phyloP scores from a whole-genome alignment of 2,329 filamentous ascomycete genomes.

The Cucurbitaria berberidis region DNA sequence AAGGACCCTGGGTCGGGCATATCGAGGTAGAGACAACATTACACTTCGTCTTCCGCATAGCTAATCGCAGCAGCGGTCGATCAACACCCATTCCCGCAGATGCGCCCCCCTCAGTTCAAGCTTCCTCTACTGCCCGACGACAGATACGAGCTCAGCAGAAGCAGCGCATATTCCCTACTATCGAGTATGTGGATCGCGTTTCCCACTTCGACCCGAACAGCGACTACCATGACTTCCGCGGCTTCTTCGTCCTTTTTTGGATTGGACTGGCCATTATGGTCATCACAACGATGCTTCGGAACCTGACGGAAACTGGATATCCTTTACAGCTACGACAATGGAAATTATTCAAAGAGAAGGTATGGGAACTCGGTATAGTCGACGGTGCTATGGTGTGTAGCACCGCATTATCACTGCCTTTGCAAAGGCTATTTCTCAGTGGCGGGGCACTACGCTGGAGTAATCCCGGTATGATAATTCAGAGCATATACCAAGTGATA shows the following conservation, averaged over 20 bases:
- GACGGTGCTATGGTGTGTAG: conserved; percentile 85
- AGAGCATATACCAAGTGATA: conserved; percentile 77
- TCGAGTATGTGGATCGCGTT: conserved; percentile 87
- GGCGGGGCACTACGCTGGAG: conserved; percentile 72
- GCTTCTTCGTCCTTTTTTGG: conserved; percentile 99
- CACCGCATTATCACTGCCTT: conserved; percentile 72
- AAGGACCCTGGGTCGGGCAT: conserved; percentile 37
- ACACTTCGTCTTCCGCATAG: conserved; percentile 1
- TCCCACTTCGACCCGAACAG: conserved; percentile 94
- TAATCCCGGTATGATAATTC: conserved; percentile 76
- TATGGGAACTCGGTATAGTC: conserved; percentile 82
- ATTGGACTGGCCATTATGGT: conserved; percentile 96
- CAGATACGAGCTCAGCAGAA: conserved; percentile 81
- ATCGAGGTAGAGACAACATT: conserved; percentile 65
- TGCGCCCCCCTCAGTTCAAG: conserved; percentile 90
- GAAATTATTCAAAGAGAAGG: conserved; percentile 84
- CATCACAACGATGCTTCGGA: conserved; percentile 89
- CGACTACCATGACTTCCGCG: conserved; percentile 92
- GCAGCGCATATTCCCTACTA: conserved; percentile 87
- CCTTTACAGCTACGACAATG: conserved; percentile 86
- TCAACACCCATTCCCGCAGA: conserved; percentile 86
- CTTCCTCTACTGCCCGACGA: conserved; percentile 82
- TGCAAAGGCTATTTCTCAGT: conserved; percentile 72
- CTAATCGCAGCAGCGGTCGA: conserved; percentile 66
- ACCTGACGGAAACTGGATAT: conserved; percentile 91